phyloP scores from a whole-genome alignment of 2,329 filamentous ascomycete species.

The Botrytis tulipae region DNA sequence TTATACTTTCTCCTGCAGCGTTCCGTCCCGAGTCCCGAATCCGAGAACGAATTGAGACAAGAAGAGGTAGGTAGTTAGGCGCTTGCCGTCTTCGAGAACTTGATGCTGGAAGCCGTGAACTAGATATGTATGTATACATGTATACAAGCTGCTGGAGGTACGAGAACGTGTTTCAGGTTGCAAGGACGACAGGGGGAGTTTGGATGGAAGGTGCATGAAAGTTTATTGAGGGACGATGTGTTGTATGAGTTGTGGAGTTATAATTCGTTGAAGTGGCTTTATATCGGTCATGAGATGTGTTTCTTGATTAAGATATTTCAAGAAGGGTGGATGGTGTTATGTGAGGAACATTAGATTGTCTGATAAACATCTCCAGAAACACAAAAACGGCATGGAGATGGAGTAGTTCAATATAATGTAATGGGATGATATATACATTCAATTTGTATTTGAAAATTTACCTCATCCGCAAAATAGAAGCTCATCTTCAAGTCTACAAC shows the following conservation, averaged over 20 bases:
- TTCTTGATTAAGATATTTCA: background rate
- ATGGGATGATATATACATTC: background rate
- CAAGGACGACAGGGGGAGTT: background rate
- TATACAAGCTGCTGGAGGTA: background rate
- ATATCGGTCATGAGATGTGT: background rate
- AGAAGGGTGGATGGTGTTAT: background rate
- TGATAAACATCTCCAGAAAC: background rate
- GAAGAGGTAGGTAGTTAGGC: background rate
- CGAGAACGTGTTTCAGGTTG: background rate
- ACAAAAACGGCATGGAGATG: background rate
- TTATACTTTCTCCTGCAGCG: background rate
- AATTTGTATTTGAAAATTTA: fast-evolving
- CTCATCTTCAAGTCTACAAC: background rate
- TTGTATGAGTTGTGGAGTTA: background rate
- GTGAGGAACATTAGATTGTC: background rate
- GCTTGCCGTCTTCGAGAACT: background rate
- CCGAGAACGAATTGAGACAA: background rate
- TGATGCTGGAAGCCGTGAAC: background rate
- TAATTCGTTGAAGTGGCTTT: background rate
- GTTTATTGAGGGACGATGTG: background rate
- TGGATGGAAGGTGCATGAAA: background rate
- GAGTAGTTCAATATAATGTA: background rate
- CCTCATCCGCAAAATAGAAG: background rate
- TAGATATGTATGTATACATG: background rate
- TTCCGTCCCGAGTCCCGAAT: background rate